phyloP scores from a whole-genome alignment of 805 yeast species.

The Metschnikowia reukaufii region DNA sequence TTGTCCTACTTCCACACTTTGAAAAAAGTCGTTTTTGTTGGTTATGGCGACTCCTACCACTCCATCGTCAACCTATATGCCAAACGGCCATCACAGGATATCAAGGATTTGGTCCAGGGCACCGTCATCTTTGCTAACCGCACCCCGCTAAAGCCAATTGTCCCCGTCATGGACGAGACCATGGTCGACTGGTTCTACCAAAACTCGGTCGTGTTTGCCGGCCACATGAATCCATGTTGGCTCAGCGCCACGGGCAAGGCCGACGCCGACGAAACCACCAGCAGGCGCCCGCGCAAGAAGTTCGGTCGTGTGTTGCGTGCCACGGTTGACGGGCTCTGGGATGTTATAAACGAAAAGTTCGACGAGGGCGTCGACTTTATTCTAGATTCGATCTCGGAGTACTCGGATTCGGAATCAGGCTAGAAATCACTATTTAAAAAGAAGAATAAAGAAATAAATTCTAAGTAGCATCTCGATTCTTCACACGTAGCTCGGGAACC shows the following conservation, averaged over 20 bases:
- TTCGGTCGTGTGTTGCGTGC: constrained; percentile 86
- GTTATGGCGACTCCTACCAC: constrained; percentile 86
- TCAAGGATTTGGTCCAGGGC: constrained; percentile 63
- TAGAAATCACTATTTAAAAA: constrained; percentile 7
- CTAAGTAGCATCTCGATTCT: neutral
- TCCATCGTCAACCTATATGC: constrained; percentile 86
- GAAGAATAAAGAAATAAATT: neutral
- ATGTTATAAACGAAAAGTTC: constrained; percentile 75
- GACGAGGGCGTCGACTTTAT: constrained; percentile 86
- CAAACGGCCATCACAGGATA: constrained; percentile 61
- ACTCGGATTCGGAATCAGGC: constrained; percentile 16
- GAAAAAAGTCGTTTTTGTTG: constrained; percentile 72
- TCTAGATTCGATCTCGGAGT: constrained; percentile 65
- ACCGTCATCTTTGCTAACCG: constrained; percentile 69
- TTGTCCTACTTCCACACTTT: constrained; percentile 67
- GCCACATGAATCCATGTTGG: constrained; percentile 80
- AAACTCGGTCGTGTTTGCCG: constrained; percentile 79
- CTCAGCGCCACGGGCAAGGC: constrained; percentile 41
- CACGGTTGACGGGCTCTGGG: constrained; percentile 69
- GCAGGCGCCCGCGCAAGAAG: constrained; percentile 81
- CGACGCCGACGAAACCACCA: constrained; percentile 29
- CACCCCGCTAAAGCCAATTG: constrained; percentile 70
- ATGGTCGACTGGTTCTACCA: constrained; percentile 90
- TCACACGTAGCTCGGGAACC: constrained; percentile 61
- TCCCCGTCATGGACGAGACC: constrained; percentile 85